Conservation (phyloP, 2,329 filamentous ascomycete species). For the Diaporthe sp. region DNA sequence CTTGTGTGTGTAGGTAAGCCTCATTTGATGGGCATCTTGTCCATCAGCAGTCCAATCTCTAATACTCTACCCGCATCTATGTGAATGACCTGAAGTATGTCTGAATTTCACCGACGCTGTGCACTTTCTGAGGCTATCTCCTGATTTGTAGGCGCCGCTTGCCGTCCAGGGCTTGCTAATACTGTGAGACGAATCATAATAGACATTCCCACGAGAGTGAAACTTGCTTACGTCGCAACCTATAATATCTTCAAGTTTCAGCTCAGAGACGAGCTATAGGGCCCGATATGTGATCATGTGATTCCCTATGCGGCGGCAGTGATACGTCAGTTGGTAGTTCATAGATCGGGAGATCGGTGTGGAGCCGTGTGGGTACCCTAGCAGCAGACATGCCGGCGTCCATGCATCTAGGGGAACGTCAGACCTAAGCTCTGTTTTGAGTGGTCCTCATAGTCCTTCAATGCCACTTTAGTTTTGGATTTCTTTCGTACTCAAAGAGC, state of each 20-base stretch:
- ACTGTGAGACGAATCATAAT: no score
- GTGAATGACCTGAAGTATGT: no score
- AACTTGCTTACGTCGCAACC: neutral
- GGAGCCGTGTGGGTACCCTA: neutral
- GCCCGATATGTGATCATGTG: neutral
- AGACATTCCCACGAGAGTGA: no score
- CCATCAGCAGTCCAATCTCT: neutral
- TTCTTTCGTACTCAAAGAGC: neutral
- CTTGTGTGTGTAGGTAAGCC: no score
- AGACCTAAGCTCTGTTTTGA: neutral
- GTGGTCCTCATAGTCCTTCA: neutral
- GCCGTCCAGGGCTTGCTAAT: no score
- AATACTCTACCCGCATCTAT: no score
- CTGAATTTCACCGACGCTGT: no score
- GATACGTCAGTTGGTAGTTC: neutral
- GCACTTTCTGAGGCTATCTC: no score
- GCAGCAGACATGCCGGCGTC: neutral
- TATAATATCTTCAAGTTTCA: no score
- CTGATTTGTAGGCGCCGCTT: no score
- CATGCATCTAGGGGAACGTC: neutral
- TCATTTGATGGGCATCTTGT: neutral
- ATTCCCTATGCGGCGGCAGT: neutral
- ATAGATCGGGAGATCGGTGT: neutral
- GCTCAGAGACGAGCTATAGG: accelerated
- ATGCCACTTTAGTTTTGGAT: neutral